phyloP scores from a whole-genome alignment of 2,329 filamentous ascomycete genomes.

The Zasmidium cellare region DNA sequence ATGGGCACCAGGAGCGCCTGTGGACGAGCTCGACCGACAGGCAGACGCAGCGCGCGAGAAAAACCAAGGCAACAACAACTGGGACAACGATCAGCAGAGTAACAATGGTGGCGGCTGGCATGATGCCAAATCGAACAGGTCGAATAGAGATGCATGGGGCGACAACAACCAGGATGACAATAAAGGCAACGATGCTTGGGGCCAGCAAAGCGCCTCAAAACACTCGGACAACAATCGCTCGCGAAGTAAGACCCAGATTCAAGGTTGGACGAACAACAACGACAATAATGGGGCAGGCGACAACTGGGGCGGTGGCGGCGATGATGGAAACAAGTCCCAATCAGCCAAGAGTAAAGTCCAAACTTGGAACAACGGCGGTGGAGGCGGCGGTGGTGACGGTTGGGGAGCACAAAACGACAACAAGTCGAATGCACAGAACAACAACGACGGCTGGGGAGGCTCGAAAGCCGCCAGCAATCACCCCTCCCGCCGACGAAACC shows the following conservation, averaged over 20 bases:
- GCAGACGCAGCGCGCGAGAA: not conserved
- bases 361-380: not conserved
- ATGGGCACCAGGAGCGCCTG: not conserved
- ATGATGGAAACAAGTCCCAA: not conserved
- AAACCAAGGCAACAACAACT: not conserved
- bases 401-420: not conserved
- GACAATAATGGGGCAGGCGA: not conserved
- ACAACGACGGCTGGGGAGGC: not conserved
- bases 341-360: constrained; percentile 1
- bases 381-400: not conserved
- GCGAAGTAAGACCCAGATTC: not conserved
- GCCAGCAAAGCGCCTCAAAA: constrained; percentile 1
- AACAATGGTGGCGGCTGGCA: not conserved
- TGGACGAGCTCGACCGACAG: not conserved
- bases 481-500: not conserved
- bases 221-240: not conserved
- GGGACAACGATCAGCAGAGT: not conserved
- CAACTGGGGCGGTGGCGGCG: not conserved
- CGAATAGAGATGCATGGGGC: constrained; percentile 8
- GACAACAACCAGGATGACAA: constrained; percentile 17
- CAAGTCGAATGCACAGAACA: not conserved
- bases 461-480: not conserved
- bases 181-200: constrained; percentile 9
- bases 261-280: not conserved
- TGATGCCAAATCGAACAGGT: constrained; percentile 3